Conservation (phyloP, 768 basidiomycete species). For the Lyophyllum atratum region DNA sequence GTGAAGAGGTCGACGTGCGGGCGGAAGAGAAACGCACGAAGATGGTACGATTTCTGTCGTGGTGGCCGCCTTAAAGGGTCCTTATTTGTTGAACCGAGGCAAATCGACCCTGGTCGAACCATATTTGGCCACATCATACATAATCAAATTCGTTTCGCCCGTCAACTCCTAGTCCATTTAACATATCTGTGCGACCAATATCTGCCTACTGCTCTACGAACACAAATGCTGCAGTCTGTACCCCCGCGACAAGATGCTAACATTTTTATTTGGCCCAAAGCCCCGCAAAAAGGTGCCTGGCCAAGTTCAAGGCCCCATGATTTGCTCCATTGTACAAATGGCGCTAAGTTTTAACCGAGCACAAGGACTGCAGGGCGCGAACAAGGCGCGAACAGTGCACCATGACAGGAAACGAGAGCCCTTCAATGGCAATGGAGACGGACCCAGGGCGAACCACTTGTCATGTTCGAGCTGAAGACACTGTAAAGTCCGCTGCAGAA, state of each 20-base stretch:
- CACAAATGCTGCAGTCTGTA: neutral
- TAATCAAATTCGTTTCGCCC: too few relatives aligned
- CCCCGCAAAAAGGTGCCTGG: neutral
- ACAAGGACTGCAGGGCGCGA: neutral
- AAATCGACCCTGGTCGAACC: conserved; percentile 16
- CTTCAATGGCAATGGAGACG: neutral
- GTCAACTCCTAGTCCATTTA: too few relatives aligned
- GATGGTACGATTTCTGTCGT: conserved; percentile 16
- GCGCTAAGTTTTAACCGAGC: neutral
- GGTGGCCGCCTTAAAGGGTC: conserved; percentile 5
- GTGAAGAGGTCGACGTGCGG: neutral
- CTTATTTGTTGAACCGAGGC: neutral
- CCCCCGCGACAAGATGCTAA: too few relatives aligned
- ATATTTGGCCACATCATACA: conserved; percentile 5
- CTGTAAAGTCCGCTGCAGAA: neutral
- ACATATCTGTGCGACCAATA: neutral
- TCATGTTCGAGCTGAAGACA: neutral
- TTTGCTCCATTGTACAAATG: neutral
- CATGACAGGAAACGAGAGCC: too few relatives aligned
- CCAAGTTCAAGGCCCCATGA: neutral
- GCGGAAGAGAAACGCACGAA: conserved; percentile 4
- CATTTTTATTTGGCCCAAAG: neutral
- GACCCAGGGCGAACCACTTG: neutral
- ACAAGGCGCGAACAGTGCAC: too few relatives aligned
- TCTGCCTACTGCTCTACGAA: neutral